These are phyloP conservation scores for Casaregolazyma suthepensis DNA, from an alignment of 1,139 yeast genomes.

Conservation along the genomic window DNA sequence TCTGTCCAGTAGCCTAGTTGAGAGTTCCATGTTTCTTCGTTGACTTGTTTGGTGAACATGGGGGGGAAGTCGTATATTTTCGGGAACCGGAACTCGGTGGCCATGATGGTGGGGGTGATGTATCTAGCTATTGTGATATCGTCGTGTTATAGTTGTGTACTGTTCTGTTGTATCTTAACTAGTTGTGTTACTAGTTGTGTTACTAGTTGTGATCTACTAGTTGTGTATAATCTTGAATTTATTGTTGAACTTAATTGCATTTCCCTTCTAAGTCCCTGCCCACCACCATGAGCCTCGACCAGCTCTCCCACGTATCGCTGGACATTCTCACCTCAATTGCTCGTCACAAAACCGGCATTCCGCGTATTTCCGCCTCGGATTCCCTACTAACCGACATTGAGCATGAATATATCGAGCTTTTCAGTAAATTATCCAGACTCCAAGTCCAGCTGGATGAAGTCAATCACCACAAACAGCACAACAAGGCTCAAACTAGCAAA, in stretches of 20 bases:
- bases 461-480: neutral
- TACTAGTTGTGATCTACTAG: neutral
- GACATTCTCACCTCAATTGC: constrained; percentile 9
- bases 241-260: neutral
- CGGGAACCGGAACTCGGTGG: constrained; percentile 42
- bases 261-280: too few relatives aligned
- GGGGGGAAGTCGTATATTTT: constrained; percentile 86
- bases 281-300: neutral
- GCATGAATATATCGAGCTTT: constrained; percentile 14
- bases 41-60: constrained; percentile 83
- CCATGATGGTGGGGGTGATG: neutral
- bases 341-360: constrained; percentile 18
- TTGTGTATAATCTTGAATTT: neutral
- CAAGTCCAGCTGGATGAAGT: constrained; percentile 6
- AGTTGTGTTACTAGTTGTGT: neutral
- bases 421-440: constrained; percentile 8
- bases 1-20: constrained; percentile 60
- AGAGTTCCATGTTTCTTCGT: constrained; percentile 66
- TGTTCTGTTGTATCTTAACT: neutral
- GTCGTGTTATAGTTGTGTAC: too few relatives aligned
- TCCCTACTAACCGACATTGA: constrained; percentile 14
- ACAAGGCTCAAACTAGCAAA: neutral
- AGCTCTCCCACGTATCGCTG: constrained; percentile 2
- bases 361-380: constrained; percentile 13
- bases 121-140: too few relatives aligned